phyloP scores from a whole-genome alignment of 164 flowering plant genomes.

The Berberis thunbergii region DNA sequence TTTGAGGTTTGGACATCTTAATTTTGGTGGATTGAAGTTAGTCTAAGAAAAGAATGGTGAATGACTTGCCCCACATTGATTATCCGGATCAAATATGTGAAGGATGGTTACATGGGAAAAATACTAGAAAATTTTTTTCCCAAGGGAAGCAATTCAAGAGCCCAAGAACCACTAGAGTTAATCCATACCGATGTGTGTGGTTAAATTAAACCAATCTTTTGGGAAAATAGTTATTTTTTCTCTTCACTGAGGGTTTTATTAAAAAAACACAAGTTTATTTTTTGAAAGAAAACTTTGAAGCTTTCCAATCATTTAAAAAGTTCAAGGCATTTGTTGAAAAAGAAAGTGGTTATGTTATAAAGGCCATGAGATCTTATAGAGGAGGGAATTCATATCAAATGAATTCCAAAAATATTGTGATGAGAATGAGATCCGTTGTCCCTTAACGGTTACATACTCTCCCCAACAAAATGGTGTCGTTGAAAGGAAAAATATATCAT shows the following conservation, averaged over 20 bases:
- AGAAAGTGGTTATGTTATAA: background rate
- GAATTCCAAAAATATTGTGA: background rate
- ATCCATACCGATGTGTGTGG: background rate
- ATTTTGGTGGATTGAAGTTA: background rate
- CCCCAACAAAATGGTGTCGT: conserved; percentile 3
- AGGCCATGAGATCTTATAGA: background rate
- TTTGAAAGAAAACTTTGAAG: background rate
- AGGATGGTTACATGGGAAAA: background rate
- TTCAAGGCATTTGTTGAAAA: background rate
- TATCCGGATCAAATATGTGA: background rate
- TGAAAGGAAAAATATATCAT: background rate
- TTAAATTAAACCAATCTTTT: background rate
- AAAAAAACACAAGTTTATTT: background rate
- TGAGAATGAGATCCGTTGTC: background rate
- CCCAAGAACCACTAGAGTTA: background rate
- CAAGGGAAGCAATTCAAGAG: background rate
- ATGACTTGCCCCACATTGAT: background rate
- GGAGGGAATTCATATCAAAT: background rate
- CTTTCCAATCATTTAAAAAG: background rate
- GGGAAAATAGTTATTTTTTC: background rate
- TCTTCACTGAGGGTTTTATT: background rate
- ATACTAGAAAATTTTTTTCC: background rate
- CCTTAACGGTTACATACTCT: background rate
- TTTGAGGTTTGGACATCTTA: background rate
- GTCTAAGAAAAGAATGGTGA: background rate